Evolutionary conservation across 2,329 filamentous ascomycete species (phyloP).

Genomic region (Aspergillus tubingensis): DNA sequence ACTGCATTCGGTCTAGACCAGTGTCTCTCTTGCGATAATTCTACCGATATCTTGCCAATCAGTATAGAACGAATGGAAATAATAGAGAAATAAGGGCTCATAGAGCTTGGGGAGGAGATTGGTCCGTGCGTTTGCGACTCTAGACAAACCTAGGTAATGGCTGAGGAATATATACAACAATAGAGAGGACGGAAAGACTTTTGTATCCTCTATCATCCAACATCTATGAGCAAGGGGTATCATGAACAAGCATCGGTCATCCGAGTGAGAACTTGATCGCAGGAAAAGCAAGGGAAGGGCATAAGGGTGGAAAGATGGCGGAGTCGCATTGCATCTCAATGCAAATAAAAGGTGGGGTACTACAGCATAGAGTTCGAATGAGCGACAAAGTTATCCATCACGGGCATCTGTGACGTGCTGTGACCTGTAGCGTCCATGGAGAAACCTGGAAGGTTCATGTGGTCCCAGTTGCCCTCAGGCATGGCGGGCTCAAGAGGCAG

Average conservation of each 20-base stretch:
- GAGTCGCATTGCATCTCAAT: no score
- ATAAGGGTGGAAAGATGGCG: no score
- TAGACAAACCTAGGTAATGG: background rate
- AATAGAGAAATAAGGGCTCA: background rate
- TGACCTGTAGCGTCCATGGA: slow-evolving; percentile 1
- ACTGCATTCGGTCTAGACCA: background rate
- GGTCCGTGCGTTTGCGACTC: background rate
- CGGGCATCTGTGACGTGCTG: slow-evolving; percentile 20
- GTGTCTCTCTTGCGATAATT: no score
- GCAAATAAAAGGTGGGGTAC: slow-evolving; percentile 1
- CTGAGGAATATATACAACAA: background rate
- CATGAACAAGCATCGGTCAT: slow-evolving; percentile 6
- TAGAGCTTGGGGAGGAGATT: background rate
- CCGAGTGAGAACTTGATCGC: background rate
- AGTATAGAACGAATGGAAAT: background rate
- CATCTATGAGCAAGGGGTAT: background rate
- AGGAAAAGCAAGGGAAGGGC: background rate
- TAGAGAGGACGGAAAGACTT: background rate
- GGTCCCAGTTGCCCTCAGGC: slow-evolving; percentile 5
- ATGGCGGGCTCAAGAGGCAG: slow-evolving; percentile 35
- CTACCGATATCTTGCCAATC: background rate
- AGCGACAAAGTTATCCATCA: slow-evolving; percentile 21
- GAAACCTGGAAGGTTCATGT: slow-evolving; percentile 1
- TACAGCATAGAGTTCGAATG: slow-evolving; percentile 27
- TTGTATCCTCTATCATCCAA: slow-evolving; percentile 1